Base-by-base conservation (phyloP, 2,329 filamentous ascomycete genomes). In the Diaporthe sp. region DNA sequence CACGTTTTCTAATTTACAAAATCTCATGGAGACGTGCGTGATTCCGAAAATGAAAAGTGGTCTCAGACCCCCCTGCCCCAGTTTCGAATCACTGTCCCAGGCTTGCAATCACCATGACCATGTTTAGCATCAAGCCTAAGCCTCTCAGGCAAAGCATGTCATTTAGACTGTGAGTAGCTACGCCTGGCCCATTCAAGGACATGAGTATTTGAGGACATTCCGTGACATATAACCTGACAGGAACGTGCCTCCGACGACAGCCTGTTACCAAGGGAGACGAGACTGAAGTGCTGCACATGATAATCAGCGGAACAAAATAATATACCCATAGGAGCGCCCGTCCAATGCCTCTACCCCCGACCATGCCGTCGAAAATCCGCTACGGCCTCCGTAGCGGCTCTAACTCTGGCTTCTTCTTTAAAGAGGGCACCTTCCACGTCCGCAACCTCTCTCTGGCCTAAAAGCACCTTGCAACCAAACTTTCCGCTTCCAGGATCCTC, bases 301-400 rank as follows among this genome's bases (percentile, higher is more conserved):
- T 44, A 8, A 25, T 44, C 6, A 44, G n/a, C 3, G 5, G 19
- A 25, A 39, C 2, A 17, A 17, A 9, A 19, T 25, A 55, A 5
- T 19, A 8, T 5, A n/a, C 28, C 3, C 25, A 12, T 6, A 42
- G 1, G 4, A 44, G 13, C 31, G 4, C 17, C 17, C 13, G 13
- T 28, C 15, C 17, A 1, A 13, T 39, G 37, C 37, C 37, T 39
- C 37, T 39, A 39, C 4, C 37, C 12, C 12, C 37, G 13, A 5
- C 28, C 10, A 17, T 25, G 42, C 39, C 70, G 55, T 55, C 6
- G 70, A 61, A 9, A 72, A 28, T 2, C 9, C 25, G 31, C 77
- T 79, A 34, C 91, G 82, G 90, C 91, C 77, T 82, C 79, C 57
- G 89, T 86, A 0, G 92, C 92, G 19, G 90, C 92, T 81, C 82